These are phyloP conservation scores for Stephania cephalantha DNA, from an alignment of 164 flowering plant species.

Conservation along the genomic window DNA sequence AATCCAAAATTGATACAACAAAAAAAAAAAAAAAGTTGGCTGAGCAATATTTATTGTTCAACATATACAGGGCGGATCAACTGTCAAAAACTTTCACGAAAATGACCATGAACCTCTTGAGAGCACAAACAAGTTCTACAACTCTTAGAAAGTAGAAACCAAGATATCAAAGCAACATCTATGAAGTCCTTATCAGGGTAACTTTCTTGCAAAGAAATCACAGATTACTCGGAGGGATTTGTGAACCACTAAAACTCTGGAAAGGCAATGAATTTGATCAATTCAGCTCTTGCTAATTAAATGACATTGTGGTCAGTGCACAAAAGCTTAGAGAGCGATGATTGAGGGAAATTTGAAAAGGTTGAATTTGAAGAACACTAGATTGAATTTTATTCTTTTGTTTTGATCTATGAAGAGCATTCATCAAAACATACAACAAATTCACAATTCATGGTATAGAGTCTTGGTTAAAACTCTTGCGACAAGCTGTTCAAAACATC, in stretches of 20 bases:
- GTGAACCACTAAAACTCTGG: not conserved
- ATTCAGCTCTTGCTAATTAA: not conserved
- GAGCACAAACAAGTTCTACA: conserved; percentile 30
- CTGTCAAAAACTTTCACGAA: conserved; percentile 29
- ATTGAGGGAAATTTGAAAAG: not conserved
- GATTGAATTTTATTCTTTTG: not conserved
- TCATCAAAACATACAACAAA: too few relatives aligned
- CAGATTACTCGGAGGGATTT: not conserved
- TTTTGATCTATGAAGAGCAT: too few relatives aligned
- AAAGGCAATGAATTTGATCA: not conserved
- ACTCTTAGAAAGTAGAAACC: conserved; percentile 16
- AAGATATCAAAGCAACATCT: not conserved
- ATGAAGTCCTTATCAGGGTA: not conserved
- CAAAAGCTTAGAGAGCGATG: not conserved
- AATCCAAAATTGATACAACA: too few relatives aligned
- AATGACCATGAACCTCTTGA: conserved; percentile 30
- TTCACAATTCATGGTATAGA: too few relatives aligned
- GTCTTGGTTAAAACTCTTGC: too few relatives aligned
- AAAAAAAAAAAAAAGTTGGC: not conserved
- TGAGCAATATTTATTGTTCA: conserved; percentile 13
- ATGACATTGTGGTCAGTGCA: not conserved
- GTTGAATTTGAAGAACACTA: not conserved
- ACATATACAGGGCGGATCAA: conserved; percentile 38
- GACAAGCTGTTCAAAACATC: too few relatives aligned
- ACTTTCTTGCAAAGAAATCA: not conserved